Evolutionary conservation across 1,284 basidiomycete species (phyloP), one percentile per base, ranked within the genome.

Genomic region (Trichosporon asahii): DNA sequence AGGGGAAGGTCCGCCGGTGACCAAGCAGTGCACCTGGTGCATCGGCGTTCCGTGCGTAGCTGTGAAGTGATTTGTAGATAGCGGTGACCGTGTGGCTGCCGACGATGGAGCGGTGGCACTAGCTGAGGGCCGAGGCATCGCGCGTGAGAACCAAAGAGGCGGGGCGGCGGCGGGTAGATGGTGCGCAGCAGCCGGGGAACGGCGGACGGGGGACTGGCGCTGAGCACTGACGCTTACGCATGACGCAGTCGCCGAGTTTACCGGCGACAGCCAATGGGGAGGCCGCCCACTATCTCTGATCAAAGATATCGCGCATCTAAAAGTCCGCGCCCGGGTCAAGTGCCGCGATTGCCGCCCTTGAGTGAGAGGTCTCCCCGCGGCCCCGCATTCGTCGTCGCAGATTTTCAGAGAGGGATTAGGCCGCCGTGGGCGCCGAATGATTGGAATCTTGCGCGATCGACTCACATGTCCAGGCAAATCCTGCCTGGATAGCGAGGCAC

Each of bases 381-480:
- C 21, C 21, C 49, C 49, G 46, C 46, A 53, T 37, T 37, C 9
- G 35, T 53, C 21, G 49, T 53, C 49, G 49, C 49, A 53, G 49
- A 53, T 53, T 53, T 53, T 53, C 49, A 53, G 23, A 53, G 5
- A 9, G 49, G n/a, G 21, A 23, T 25, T 53, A 21, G 21, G 21
- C 49, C 21, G 49, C 29, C 57, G 57, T 9, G 21, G 21, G 21
- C 21, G 49, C 29, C 57, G 57, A 61, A 61, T 31, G 57, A 31
- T 61, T 31, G 27, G 57, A 61, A 61, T 29, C 57, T 9, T 15
- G 23, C 29, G 11, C 57, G 57, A 61, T 61, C 57, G 57, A 31
- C 29, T 31, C 57, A 61, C 57, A 61, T 61, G 57, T 61, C 57
- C 57, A 61, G 44, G 49, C 23, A 53, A 53, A 53, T 31, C 55